Base-by-base conservation (phyloP, 371 early-diverging fungal species). In the Catenaria anguillulae region DNA sequence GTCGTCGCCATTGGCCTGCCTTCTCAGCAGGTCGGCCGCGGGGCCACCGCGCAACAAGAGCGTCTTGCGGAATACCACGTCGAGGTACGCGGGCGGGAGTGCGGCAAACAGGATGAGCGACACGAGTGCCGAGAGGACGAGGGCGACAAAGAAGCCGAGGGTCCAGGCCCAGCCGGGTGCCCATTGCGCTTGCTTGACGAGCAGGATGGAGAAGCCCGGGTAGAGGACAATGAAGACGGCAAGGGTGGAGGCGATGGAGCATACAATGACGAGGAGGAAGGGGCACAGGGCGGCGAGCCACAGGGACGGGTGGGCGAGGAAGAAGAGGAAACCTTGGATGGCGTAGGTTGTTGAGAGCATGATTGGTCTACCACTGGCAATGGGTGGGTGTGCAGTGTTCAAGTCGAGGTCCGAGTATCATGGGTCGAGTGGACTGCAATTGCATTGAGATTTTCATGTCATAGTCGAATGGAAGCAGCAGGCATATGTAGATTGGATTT, bases 51-150 rank as follows among this genome's bases (percentile, higher is more conserved):
- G n/a, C 35, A 58, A 12, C 33, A 36, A 8, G 15, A 58, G 36
- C 24, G 58, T 58, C 31, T 58, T 58, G 36, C 42, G 40, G 43
- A 58, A 58, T 15, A 58, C 13, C 15, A 40, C 58, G 43, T 58
- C 58, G 2, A 58, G 26, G 40, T 42, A 58, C 29, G 43, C 42
- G n/a, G 58, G 58, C 40, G 36, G 43, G 12, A 58, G 29, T 24
- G 43, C 42, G 29, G 58, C 58, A 21, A 24, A 58, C 26, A 58
- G 33, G 31, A 58, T 58, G 36, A 58, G 58, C 29, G 58, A 40
- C 17, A 31, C 58, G 29, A 58, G 58, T 19, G 58, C 58, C 26
- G 58, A 6, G 19, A 33, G 36, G 36, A 58, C 10, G 29, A 58
- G n/a, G 2, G 43, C 58, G 15, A 58, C 13, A 12, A 36, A 15